These are phyloP conservation scores for Chamaecrista fasciculata DNA, from an alignment of 306 rosid species.

Conservation along the genomic window DNA sequence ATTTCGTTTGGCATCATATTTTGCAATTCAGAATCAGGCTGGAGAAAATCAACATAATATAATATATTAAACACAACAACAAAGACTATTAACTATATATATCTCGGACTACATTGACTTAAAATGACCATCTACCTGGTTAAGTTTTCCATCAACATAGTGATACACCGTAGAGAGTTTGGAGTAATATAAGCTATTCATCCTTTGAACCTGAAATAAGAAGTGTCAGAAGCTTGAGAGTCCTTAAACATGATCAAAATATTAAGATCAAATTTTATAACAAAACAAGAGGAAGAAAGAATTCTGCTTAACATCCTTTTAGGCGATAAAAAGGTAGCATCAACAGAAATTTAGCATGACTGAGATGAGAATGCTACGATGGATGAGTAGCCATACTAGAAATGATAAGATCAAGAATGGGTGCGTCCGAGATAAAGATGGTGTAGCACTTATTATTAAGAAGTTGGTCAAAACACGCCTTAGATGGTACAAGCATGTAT, in stretches of 20 bases:
- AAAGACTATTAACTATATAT: too few relatives aligned
- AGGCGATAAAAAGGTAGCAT: too few relatives aligned
- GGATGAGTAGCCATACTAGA: too few relatives aligned
- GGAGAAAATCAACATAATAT: neutral
- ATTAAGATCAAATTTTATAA: neutral
- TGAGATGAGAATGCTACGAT: too few relatives aligned
- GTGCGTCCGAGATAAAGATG: too few relatives aligned
- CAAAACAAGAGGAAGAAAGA: neutral
- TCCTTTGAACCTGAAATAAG: constrained; percentile 26
- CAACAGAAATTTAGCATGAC: too few relatives aligned
- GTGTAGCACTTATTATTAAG: too few relatives aligned
- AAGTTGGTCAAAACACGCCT: too few relatives aligned
- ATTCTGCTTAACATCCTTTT: neutral
- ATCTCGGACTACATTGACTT: too few relatives aligned
- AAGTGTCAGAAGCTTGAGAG: neutral
- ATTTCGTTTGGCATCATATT: neutral
- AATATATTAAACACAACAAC: neutral
- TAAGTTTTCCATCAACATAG: neutral
- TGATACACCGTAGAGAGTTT: neutral
- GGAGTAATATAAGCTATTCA: neutral
- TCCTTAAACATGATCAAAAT: neutral
- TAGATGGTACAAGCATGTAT: too few relatives aligned
- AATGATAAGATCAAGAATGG: too few relatives aligned
- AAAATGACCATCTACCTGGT: constrained; percentile 22
- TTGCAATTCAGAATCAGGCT: constrained; percentile 20